A percentile compares a stretch with the other conserved stretches of the same genome.
phyloP scores from a whole-genome alignment of 768 basidiomycete species.

The Steccherinum ochraceum region DNA sequence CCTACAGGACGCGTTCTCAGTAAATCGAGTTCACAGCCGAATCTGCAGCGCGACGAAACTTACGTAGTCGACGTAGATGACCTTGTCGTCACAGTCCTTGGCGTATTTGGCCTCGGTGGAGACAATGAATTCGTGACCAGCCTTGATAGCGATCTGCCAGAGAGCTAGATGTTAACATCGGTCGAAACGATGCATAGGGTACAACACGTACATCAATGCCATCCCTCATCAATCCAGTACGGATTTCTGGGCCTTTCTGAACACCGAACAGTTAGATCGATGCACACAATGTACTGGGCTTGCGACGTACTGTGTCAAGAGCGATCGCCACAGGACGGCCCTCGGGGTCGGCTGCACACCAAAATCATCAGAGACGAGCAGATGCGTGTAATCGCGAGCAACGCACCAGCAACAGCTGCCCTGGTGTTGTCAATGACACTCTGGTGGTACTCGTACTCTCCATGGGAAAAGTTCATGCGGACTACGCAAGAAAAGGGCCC shows the following conservation, averaged over 20 bases:
- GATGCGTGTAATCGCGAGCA: not conserved
- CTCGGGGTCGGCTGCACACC: constrained; percentile 46
- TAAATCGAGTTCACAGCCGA: not conserved
- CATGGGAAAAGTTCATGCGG: constrained; percentile 99
- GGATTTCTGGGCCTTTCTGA: constrained; percentile 99
- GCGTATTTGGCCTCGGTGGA: constrained; percentile 79
- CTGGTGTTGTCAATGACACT: constrained; percentile 98
- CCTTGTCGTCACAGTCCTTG: constrained; percentile 74
- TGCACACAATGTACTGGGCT: constrained; percentile 9
- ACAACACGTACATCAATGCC: constrained; percentile 67
- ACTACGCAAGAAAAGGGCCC: too few relatives aligned
- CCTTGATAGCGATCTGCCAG: constrained; percentile 67
- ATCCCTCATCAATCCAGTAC: constrained; percentile 89
- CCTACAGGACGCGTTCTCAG: constrained; percentile 33
- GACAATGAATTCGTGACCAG: constrained; percentile 92
- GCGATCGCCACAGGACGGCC: constrained; percentile 97
- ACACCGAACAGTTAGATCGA: constrained; percentile 1
- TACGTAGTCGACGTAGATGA: constrained; percentile 93
- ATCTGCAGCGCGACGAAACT: constrained; percentile 24
- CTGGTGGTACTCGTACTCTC: constrained; percentile 97
- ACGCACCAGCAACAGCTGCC: constrained; percentile 71
- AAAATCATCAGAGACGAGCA: constrained; percentile 7
- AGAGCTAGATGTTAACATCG: not conserved
- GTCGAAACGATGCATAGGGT: not conserved
- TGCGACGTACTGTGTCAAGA: constrained; percentile 76